Evolutionary conservation across 345 rosid genomes (phyloP).

Genomic region (Acer campestre): DNA sequence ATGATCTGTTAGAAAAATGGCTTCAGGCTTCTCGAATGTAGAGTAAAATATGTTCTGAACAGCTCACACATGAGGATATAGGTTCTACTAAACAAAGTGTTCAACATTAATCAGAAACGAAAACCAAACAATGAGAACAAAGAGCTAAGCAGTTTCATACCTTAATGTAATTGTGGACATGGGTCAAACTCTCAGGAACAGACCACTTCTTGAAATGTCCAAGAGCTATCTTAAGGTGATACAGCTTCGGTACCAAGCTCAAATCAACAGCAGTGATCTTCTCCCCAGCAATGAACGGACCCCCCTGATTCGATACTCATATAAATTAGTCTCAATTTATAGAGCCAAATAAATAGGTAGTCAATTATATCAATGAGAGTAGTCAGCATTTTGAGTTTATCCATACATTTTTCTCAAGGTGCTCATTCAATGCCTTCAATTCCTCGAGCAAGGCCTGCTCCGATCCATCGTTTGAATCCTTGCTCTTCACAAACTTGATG

Average conservation of each 20-base stretch:
- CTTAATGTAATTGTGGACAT: conserved; percentile 65
- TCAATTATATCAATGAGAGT: neutral
- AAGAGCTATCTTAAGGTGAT: conserved; percentile 81
- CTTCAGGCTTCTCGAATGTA: neutral
- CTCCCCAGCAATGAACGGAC: conserved; percentile 82
- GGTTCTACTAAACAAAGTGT: neutral
- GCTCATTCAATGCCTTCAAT: conserved; percentile 80
- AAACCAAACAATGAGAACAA: neutral
- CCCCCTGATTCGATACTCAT: conserved; percentile 51
- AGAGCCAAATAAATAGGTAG: neutral
- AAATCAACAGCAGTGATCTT: conserved; percentile 75
- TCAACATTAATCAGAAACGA: neutral
- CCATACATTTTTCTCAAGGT: conserved; percentile 66
- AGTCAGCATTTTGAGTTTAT: conserved; percentile 4
- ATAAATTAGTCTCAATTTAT: neutral
- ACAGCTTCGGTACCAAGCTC: conserved; percentile 87
- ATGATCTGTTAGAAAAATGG: neutral
- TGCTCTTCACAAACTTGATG: conserved; percentile 73
- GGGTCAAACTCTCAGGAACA: conserved; percentile 62
- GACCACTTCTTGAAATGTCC: conserved; percentile 90
- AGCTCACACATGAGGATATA: neutral
- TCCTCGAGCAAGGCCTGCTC: conserved; percentile 78
- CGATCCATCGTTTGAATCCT: conserved; percentile 74
- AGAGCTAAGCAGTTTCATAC: conserved; percentile 25
- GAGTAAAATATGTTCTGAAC: neutral